These are phyloP conservation scores for Letharia columbiana DNA, from an alignment of 495 filamentous ascomycete species.

Conservation along the genomic window DNA sequence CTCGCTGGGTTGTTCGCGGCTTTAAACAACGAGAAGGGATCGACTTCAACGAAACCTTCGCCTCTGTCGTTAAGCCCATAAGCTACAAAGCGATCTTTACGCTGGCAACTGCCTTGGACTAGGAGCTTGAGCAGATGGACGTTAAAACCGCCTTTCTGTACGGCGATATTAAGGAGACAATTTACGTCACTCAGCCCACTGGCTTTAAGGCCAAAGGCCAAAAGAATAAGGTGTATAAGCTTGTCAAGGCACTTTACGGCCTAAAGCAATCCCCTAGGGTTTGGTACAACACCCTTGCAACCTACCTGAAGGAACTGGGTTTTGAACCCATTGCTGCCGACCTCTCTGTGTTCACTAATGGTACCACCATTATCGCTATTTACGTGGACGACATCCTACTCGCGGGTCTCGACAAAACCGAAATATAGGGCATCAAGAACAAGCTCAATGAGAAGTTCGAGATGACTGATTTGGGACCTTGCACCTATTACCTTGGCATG, in stretches of 20 bases:
- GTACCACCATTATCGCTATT: neutral
- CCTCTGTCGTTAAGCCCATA: constrained; percentile 3
- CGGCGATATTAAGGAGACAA: constrained; percentile 19
- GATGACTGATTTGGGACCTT: neutral
- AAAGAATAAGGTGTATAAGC: neutral
- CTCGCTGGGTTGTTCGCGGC: neutral
- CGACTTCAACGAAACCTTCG: constrained; percentile 2
- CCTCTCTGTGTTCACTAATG: neutral
- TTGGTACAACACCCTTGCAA: neutral
- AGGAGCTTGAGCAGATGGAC: constrained; percentile 29
- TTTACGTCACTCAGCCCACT: constrained; percentile 21
- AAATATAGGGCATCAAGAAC: neutral
- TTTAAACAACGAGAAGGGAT: constrained; percentile 6
- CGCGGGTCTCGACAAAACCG: neutral
- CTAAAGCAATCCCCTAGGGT: neutral
- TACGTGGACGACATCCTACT: constrained; percentile 1
- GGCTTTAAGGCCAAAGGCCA: neutral
- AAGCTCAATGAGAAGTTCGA: neutral
- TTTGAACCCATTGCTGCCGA: neutral
- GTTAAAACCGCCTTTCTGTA: constrained; percentile 31
- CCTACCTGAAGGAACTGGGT: neutral
- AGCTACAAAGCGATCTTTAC: constrained; percentile 22
- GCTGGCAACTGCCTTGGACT: constrained; percentile 22
- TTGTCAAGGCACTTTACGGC: neutral
- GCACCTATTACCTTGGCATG: neutral